Conservation (phyloP, 164 flowering plant species). For the Saururus chinensis region DNA sequence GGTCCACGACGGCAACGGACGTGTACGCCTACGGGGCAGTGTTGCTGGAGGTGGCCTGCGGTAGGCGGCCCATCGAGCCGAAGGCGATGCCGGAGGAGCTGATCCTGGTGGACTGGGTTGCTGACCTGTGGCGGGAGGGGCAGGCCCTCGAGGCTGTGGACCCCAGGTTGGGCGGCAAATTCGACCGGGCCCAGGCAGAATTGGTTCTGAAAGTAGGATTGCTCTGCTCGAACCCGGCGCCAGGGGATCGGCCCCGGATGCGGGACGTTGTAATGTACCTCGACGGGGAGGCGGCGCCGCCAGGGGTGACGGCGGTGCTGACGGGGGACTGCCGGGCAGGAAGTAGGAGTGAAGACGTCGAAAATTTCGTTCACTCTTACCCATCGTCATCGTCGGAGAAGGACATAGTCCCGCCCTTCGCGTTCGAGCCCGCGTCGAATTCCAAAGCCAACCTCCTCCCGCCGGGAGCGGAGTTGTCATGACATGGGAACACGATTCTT, state of each 20-base stretch:
- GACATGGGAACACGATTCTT: conserved; percentile 16
- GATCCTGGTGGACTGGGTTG: conserved; percentile 54
- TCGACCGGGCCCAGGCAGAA: conserved; percentile 21
- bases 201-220: conserved; percentile 39
- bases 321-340: conserved; percentile 7
- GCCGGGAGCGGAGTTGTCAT: not conserved
- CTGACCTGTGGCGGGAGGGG: conserved; percentile 33
- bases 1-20: conserved; percentile 37
- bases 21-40: conserved; percentile 58
- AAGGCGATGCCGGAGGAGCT: conserved; percentile 36
- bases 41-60: conserved; percentile 46
- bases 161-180: conserved; percentile 17
- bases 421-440: not conserved
- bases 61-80: conserved; percentile 52
- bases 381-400: conserved; percentile 13
- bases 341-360: conserved; percentile 7
- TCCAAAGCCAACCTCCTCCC: not conserved
- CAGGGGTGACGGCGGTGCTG: conserved; percentile 10
- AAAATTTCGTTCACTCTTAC: conserved; percentile 20
- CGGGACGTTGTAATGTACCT: conserved; percentile 41
- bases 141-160: conserved; percentile 32
- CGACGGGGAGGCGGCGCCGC: conserved; percentile 29
- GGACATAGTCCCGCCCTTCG: not conserved
- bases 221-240: conserved; percentile 28
- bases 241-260: conserved; percentile 31